Base-by-base conservation (phyloP, 2,329 filamentous ascomycete genomes). In the Calonectria ilicicola region DNA sequence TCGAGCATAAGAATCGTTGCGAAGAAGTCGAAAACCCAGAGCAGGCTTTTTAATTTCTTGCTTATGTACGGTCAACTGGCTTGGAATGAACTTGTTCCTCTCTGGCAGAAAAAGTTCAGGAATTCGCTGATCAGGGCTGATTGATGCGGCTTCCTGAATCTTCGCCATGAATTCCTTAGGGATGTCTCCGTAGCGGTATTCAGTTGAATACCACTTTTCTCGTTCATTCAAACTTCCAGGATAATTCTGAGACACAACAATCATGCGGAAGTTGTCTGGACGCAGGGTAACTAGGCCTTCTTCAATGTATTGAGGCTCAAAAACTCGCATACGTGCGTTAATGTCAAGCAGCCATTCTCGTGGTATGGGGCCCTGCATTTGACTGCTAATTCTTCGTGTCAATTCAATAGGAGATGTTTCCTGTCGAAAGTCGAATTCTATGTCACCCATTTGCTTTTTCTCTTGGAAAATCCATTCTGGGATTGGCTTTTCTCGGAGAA, bases 181-280 rank as follows among this genome's bases (percentile, higher is more conserved):
- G 40, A 99, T 94, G 80, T 91, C 93, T 81, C 97, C 94, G 38
- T 93, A 89, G 75, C 92, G 94, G 85, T 98, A 98, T 80, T 98
- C 96, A 0, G 97, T 99, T 9, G 96, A 96, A 79, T 99, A 99
- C 97, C 97, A 99, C 82, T 96, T 95, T 86, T 99, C 97, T 81
- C 94, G 97, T 82, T 93, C 86, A 76, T 97, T 90, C 94, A 95
- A 98, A 64, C 91, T 89, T 0, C 95, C 96, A 0, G 96, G 96
- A 77, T 93, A 94, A 12, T 94, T 93, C 80, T 95, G 94, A 27
- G 95, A 96, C 29, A 97, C 91, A 64, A 98, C 88, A 1, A 91
- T 93, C 82, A 98, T 89, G 38, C 94, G 91, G 85, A 98, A 95
- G 81, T 98, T 98, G 82, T 98, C 95, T 0, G 96, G 94, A 26